phyloP scores from a whole-genome alignment of 768 basidiomycete genomes.

The Saitozyma sp. region DNA sequence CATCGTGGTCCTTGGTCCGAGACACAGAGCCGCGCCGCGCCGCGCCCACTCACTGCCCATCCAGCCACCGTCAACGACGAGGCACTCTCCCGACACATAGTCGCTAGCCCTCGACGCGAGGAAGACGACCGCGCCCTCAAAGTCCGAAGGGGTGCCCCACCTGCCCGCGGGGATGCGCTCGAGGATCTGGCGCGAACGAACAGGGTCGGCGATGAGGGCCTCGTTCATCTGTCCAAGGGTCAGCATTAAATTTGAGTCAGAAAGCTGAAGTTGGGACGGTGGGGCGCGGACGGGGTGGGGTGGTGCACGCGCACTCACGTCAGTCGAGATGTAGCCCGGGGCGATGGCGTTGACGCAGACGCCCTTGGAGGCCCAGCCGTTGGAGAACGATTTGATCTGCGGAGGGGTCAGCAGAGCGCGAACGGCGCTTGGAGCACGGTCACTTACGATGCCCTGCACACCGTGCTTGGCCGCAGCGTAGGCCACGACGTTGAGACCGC shows the following conservation, averaged over 20 bases:
- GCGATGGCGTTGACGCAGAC: constrained; percentile 86
- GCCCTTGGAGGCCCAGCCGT: constrained; percentile 87
- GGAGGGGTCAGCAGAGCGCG: too few species aligned
- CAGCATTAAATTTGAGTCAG: neutral
- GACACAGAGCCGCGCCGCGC: neutral
- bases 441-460: constrained; percentile 63
- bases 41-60: constrained; percentile 43
- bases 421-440: neutral
- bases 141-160: constrained; percentile 72
- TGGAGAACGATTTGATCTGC: constrained; percentile 72
- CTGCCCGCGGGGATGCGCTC: constrained; percentile 71
- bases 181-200: constrained; percentile 67
- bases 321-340: constrained; percentile 84
- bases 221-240: constrained; percentile 60
- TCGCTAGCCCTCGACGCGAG: constrained; percentile 68
- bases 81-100: constrained; percentile 70
- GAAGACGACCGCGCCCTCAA: constrained; percentile 71
- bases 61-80: constrained; percentile 72
- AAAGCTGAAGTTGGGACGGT: neutral
- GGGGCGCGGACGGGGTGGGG: neutral
- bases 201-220: constrained; percentile 65
- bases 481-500: constrained; percentile 74
- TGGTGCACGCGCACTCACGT: constrained; percentile 62
- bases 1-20: too few species aligned
- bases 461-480: constrained; percentile 86